phyloP scores from a whole-genome alignment of 2,329 filamentous ascomycete species.

The Hymenoscyphus scutula region DNA sequence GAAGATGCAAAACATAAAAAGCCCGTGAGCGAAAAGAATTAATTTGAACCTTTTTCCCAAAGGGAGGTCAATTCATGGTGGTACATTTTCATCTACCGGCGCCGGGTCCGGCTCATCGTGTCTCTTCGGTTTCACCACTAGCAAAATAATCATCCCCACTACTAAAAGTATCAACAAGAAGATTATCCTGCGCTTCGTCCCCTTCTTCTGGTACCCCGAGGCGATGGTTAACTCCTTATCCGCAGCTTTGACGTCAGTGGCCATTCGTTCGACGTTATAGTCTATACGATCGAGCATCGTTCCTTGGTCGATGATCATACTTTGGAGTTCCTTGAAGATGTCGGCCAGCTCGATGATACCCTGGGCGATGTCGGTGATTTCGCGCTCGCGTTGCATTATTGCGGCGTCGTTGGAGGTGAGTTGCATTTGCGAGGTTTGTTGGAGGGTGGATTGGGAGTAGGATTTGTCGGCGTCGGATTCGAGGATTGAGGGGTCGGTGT shows the following conservation, averaged over 20 bases:
- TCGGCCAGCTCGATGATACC: constrained; percentile 97
- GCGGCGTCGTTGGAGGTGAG: constrained; percentile 75
- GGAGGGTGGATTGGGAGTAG: constrained; percentile 85
- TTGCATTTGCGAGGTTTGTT: constrained; percentile 66
- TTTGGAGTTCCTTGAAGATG: constrained; percentile 93
- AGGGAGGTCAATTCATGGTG: constrained; percentile 22
- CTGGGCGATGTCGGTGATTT: constrained; percentile 97
- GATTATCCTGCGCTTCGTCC: constrained; percentile 89
- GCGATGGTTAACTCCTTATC: constrained; percentile 89
- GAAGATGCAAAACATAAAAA: too few species aligned
- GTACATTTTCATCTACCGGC: constrained; percentile 27
- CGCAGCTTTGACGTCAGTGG: constrained; percentile 86
- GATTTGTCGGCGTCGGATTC: constrained; percentile 93
- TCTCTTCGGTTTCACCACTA: constrained; percentile 63
- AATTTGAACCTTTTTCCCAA: not conserved
- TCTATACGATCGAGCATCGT: constrained; percentile 93
- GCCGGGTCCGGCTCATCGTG: constrained; percentile 17
- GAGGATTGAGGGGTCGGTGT: constrained; percentile 81
- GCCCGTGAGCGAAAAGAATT: not conserved
- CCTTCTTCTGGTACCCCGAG: constrained; percentile 82
- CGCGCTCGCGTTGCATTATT: constrained; percentile 88
- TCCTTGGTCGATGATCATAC: constrained; percentile 90
- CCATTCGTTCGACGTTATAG: constrained; percentile 96
- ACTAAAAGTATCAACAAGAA: constrained; percentile 83
- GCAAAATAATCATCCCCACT: constrained; percentile 79